Evolutionary conservation across 352 stramenopile genomes (phyloP).

Genomic region (Phytophthora quininea): DNA sequence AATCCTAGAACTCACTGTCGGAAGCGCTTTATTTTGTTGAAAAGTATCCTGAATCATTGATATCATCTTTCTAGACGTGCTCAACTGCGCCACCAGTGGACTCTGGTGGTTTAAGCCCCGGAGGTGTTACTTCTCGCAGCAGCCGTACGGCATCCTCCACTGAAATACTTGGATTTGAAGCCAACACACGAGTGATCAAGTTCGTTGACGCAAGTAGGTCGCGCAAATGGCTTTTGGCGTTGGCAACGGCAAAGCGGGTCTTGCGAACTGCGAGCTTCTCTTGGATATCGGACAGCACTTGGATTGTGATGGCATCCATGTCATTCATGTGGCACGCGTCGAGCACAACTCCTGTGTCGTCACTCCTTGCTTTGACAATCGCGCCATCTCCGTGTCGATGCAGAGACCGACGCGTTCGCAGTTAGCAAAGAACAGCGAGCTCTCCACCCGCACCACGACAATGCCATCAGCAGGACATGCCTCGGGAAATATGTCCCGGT

Average conservation of each 20-base stretch:
- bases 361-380: constrained; percentile 26
- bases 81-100: not conserved
- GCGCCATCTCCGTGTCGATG: constrained; percentile 49
- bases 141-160: constrained; percentile 37
- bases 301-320: constrained; percentile 65
- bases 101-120: too few species aligned
- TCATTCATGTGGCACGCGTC: constrained; percentile 59
- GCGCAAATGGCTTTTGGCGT: constrained; percentile 44
- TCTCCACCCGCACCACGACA: constrained; percentile 53
- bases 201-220: constrained; percentile 51
- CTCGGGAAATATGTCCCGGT: constrained; percentile 35
- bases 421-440: constrained; percentile 67
- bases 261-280: constrained; percentile 55
- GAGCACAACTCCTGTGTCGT: constrained; percentile 46
- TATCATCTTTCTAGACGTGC: constrained; percentile 11
- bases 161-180: constrained; percentile 18
- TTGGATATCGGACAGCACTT: constrained; percentile 60
- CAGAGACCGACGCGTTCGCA: constrained; percentile 46
- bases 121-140: constrained; percentile 10
- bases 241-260: constrained; percentile 46
- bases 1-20: not conserved
- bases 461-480: constrained; percentile 34
- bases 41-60: not conserved
- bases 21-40: not conserved
- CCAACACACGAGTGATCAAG: constrained; percentile 42